Percentiles rank a stretch among this genome's conserved stretches.
These are phyloP conservation scores for Vitellaria paradoxa DNA, from an alignment of 179 eudicot genomes.

Conservation along the genomic window DNA sequence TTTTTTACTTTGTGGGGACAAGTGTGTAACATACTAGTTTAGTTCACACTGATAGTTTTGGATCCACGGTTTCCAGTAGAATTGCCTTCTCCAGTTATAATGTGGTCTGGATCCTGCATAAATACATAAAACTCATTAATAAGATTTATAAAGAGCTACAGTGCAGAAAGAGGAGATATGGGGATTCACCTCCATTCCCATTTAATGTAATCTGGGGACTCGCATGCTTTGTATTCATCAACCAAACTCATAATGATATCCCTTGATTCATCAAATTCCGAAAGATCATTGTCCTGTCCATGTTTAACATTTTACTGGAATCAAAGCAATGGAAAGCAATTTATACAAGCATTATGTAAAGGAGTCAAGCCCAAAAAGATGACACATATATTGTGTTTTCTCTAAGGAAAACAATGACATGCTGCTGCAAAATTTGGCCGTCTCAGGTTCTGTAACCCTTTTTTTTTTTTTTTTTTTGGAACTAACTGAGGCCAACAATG, in stretches of 20 bases:
- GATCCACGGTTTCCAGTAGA: constrained; percentile 65
- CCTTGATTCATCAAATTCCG: constrained; percentile 96
- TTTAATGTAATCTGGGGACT: constrained; percentile 97
- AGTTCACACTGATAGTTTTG: constrained; percentile 42
- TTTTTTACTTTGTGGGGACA: too few relatives aligned
- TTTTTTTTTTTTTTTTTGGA: too few relatives aligned
- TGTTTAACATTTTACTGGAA: neutral
- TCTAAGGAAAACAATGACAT: neutral
- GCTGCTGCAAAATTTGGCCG: too few relatives aligned
- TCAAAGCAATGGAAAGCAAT: neutral
- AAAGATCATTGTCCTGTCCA: constrained; percentile 94
- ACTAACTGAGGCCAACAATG: too few relatives aligned
- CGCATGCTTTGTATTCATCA: constrained; percentile 99
- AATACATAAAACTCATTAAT: constrained; percentile 10
- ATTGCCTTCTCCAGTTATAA: constrained; percentile 73
- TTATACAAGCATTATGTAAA: neutral
- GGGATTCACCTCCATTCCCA: constrained; percentile 92
- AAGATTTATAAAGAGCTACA: constrained; percentile 3
- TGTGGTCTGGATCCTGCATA: constrained; percentile 78
- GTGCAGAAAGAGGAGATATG: neutral
- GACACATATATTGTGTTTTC: neutral
- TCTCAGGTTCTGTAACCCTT: too few relatives aligned
- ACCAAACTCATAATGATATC: constrained; percentile 88
- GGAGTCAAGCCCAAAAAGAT: neutral
- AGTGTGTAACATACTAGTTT: constrained; percentile 15